A percentile compares a stretch with the other conserved stretches of the same genome.
Evolutionary conservation across 75 land plant genomes (phyloP).

Genomic region (Selaginella tamariscina): DNA sequence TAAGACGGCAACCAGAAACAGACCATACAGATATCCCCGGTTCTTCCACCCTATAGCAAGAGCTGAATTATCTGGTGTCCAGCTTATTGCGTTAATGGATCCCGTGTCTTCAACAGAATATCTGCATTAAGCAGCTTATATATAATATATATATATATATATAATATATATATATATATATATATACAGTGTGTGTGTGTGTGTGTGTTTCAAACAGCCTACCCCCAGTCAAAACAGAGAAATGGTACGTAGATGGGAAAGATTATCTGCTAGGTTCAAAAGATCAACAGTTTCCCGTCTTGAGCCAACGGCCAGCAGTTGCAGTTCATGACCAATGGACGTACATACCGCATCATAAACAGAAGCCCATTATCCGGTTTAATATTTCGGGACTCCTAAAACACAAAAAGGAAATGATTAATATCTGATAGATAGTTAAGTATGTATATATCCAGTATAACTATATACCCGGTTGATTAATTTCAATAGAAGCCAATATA

Average conservation of each 20-base stretch:
- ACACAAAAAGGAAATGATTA: no score
- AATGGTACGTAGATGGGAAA: conserved; percentile 54
- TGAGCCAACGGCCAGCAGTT: conserved; percentile 80
- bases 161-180: neutral
- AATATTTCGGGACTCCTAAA: conserved; percentile 46
- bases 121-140: conserved; percentile 27
- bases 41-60: conserved; percentile 96
- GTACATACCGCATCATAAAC: conserved; percentile 65
- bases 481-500: no score
- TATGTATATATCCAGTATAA: no score
- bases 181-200: neutral
- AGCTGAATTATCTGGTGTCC: conserved; percentile 93
- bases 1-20: conserved; percentile 89
- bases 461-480: conserved; percentile 59
- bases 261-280: conserved; percentile 65
- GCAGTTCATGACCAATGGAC: conserved; percentile 66
- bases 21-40: conserved; percentile 93
- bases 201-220: neutral
- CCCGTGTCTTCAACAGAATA: conserved; percentile 95
- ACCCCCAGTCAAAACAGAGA: conserved; percentile 95
- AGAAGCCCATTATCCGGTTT: conserved; percentile 51
- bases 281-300: conserved; percentile 66
- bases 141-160: neutral
- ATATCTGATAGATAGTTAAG: no score
- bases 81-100: conserved; percentile 67